These are phyloP conservation scores for Colletotrichum cereale DNA, from an alignment of 2,329 filamentous ascomycete species.

Conservation along the genomic window DNA sequence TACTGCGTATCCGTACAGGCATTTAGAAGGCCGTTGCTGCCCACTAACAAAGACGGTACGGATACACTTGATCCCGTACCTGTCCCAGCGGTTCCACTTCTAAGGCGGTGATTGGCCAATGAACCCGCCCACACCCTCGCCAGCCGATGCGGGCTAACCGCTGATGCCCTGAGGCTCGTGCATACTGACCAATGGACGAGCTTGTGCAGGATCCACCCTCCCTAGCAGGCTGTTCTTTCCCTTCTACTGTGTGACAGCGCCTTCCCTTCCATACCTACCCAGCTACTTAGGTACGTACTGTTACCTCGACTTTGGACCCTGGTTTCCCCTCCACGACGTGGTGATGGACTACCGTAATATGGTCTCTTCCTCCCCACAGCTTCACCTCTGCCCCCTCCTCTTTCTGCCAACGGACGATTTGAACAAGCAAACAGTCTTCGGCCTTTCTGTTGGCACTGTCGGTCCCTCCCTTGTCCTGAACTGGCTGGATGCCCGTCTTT, in stretches of 20 bases:
- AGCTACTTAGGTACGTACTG: background rate
- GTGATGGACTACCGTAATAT: background rate
- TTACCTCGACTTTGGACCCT: background rate
- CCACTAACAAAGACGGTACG: background rate
- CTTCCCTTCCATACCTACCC: background rate
- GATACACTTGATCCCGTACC: background rate
- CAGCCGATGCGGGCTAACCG: background rate
- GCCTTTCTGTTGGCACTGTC: background rate
- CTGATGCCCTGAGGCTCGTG: background rate
- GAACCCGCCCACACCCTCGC: background rate
- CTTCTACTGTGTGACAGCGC: background rate
- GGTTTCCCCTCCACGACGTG: background rate
- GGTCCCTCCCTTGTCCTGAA: too few relatives aligned
- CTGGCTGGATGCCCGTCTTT: too few relatives aligned
- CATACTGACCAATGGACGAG: constrained; percentile 13
- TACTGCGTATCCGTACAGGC: too few relatives aligned
- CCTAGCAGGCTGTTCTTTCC: constrained; percentile 2
- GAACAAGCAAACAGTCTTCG: background rate
- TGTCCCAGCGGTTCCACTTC: background rate
- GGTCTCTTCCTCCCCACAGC: background rate
- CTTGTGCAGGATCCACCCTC: background rate
- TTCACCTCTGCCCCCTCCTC: background rate
- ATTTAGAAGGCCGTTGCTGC: constrained; percentile 19
- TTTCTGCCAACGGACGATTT: background rate
- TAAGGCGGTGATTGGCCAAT: background rate